phyloP scores from a whole-genome alignment of 768 basidiomycete species.

The Hydnomerulius pinastri region DNA sequence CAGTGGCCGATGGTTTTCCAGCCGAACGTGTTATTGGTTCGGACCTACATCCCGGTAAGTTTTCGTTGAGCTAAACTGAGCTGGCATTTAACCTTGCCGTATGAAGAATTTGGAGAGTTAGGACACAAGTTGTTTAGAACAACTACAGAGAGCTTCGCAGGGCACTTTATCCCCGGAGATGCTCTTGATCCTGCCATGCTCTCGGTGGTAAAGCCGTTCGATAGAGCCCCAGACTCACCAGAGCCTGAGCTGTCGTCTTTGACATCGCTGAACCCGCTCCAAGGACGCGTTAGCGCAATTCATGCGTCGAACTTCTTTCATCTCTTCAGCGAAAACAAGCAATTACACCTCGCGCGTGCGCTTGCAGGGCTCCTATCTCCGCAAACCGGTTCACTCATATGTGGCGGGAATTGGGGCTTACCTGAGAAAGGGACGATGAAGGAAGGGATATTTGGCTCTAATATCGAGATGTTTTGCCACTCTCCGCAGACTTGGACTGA shows the following conservation, averaged over 20 bases:
- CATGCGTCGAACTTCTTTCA: slow-evolving; percentile 48
- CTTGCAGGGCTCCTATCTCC: slow-evolving; percentile 21
- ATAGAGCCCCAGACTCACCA: slow-evolving; percentile 11
- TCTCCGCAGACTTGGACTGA: no score
- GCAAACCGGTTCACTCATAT: slow-evolving; percentile 20
- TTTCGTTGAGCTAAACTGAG: not conserved
- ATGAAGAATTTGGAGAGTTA: slow-evolving; percentile 59
- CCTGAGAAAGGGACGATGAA: slow-evolving; percentile 8
- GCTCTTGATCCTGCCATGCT: no score
- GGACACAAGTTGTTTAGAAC: slow-evolving; percentile 59
- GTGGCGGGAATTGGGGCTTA: no score
- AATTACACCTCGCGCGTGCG: slow-evolving; percentile 14
- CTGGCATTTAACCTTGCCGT: no score
- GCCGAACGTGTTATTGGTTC: slow-evolving; percentile 32
- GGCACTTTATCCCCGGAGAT: slow-evolving; percentile 55
- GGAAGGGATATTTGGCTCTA: not conserved
- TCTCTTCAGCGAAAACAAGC: slow-evolving; percentile 18
- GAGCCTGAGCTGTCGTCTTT: slow-evolving; percentile 31
- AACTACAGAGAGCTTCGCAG: slow-evolving; percentile 50
- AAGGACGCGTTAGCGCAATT: slow-evolving; percentile 46
- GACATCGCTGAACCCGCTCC: slow-evolving; percentile 44
- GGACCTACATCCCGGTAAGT: slow-evolving; percentile 35
- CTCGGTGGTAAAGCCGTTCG: slow-evolving; percentile 26
- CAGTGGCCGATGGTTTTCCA: slow-evolving; percentile 39
- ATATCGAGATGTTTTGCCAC: slow-evolving; percentile 10